These are phyloP conservation scores for Pleochaeta shiraiana DNA, from an alignment of 2,329 filamentous ascomycete species.

Conservation along the genomic window DNA sequence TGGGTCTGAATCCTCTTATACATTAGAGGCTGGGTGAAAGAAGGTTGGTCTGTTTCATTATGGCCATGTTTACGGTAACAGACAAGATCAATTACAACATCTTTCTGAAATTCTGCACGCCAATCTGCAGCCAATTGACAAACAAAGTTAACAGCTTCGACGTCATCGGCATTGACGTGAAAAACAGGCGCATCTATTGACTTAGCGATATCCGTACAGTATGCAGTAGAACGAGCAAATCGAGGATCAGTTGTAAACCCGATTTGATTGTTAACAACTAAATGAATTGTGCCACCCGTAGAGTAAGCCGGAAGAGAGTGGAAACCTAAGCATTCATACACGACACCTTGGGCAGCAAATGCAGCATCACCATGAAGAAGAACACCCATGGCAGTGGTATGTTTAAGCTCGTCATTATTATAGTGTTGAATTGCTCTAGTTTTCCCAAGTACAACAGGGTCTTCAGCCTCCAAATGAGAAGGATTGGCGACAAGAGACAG, in stretches of 20 bases:
- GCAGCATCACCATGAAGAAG: slow-evolving; percentile 94
- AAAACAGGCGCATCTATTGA: slow-evolving; percentile 96
- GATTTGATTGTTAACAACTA: slow-evolving; percentile 99
- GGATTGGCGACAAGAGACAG: slow-evolving; percentile 96
- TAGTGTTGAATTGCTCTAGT: slow-evolving; percentile 96
- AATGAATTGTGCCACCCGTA: slow-evolving; percentile 88
- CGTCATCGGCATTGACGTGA: slow-evolving; percentile 98
- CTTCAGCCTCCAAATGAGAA: slow-evolving; percentile 93
- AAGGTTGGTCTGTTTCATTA: slow-evolving; percentile 98
- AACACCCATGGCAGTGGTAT: slow-evolving; percentile 82
- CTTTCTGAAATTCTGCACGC: slow-evolving; percentile 96
- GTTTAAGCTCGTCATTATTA: slow-evolving; percentile 86
- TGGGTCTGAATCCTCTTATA: slow-evolving; percentile 92
- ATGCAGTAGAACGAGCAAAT: slow-evolving; percentile 90
- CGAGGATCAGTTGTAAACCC: slow-evolving; percentile 98
- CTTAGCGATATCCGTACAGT: slow-evolving; percentile 99
- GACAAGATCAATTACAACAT: slow-evolving; percentile 93
- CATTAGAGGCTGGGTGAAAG: slow-evolving; percentile 99
- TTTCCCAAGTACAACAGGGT: slow-evolving; percentile 94
- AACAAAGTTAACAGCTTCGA: slow-evolving; percentile 95
- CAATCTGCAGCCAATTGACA: slow-evolving; percentile 95
- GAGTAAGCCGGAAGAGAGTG: slow-evolving; percentile 90
- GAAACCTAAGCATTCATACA: slow-evolving; percentile 98
- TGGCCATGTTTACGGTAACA: slow-evolving; percentile 99
- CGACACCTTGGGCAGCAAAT: slow-evolving; percentile 88